These are phyloP conservation scores for Didymella arachidicola DNA, from an alignment of 2,329 filamentous ascomycete genomes.

Conservation along the genomic window DNA sequence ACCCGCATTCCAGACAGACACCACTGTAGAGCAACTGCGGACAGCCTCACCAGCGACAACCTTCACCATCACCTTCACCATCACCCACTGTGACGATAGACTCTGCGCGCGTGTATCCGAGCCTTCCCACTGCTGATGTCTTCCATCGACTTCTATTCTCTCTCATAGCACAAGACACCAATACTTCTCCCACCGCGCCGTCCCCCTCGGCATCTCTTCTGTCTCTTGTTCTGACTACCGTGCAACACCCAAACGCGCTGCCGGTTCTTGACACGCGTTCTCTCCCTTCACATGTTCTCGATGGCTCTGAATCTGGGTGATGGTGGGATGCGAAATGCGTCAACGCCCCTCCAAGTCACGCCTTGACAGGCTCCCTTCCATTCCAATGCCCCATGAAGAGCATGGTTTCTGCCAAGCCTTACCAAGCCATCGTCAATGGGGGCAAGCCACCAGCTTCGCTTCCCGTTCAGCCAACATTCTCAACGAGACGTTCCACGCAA, in stretches of 20 bases:
- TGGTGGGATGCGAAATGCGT: conserved; percentile 15
- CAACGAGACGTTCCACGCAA: conserved; percentile 37
- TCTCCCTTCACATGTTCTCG: conserved; percentile 20
- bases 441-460: conserved; percentile 31
- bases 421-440: conserved; percentile 25
- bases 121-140: not conserved
- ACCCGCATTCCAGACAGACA: conserved; percentile 13
- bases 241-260: conserved; percentile 17
- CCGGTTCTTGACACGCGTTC: conserved; percentile 16
- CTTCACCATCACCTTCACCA: not conserved
- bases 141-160: not conserved
- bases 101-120: not conserved
- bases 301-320: conserved; percentile 19
- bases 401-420: conserved; percentile 33
- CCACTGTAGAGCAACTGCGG: conserved; percentile 1
- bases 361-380: conserved; percentile 35
- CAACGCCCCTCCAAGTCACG: conserved; percentile 23
- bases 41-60: not conserved
- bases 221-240: conserved; percentile 21
- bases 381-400: conserved; percentile 35
- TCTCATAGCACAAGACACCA: conserved; percentile 8
- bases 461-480: conserved; percentile 35
- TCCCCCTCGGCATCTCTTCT: conserved; percentile 11
- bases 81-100: not conserved
- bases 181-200: conserved; percentile 9